Conservation (phyloP, 768 basidiomycete genomes). For the Leccinellum luteum region DNA sequence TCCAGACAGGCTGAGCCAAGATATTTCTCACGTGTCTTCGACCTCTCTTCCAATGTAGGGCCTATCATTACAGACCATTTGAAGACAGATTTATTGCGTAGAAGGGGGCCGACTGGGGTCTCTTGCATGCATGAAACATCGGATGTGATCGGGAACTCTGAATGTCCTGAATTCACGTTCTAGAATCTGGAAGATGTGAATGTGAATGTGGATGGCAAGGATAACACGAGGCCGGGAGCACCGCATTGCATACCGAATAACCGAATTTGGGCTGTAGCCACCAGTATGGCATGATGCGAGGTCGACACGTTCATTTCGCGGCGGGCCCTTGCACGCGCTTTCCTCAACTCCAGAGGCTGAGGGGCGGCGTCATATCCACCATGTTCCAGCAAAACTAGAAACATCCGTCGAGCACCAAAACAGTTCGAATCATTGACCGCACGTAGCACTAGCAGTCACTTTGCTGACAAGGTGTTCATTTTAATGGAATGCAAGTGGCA, state of each 20-base stretch:
- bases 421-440: conserved; percentile 2
- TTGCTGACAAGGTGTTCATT: conserved; percentile 11
- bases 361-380: conserved; percentile 6
- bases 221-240: conserved; percentile 30
- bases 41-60: background rate
- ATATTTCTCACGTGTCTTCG: conserved; percentile 1
- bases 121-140: conserved; percentile 11
- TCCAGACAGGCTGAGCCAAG: background rate
- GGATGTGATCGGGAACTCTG: conserved; percentile 21
- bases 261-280: conserved; percentile 17
- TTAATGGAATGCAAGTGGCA: conserved; percentile 15
- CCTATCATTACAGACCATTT: background rate
- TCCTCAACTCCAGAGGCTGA: conserved; percentile 12
- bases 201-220: conserved; percentile 26
- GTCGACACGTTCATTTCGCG: conserved; percentile 14
- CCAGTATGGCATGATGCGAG: conserved; percentile 13
- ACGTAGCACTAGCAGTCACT: conserved; percentile 6
- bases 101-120: conserved; percentile 17
- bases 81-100: background rate
- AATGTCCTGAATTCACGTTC: conserved; percentile 17
- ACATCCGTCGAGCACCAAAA: conserved; percentile 7
- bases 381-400: conserved; percentile 13
- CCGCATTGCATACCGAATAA: conserved; percentile 14
- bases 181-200: conserved; percentile 21
- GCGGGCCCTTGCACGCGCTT: conserved; percentile 12